These are phyloP conservation scores for Sporothrix variecibatus DNA, from an alignment of 2,329 filamentous ascomycete species.

Conservation along the genomic window DNA sequence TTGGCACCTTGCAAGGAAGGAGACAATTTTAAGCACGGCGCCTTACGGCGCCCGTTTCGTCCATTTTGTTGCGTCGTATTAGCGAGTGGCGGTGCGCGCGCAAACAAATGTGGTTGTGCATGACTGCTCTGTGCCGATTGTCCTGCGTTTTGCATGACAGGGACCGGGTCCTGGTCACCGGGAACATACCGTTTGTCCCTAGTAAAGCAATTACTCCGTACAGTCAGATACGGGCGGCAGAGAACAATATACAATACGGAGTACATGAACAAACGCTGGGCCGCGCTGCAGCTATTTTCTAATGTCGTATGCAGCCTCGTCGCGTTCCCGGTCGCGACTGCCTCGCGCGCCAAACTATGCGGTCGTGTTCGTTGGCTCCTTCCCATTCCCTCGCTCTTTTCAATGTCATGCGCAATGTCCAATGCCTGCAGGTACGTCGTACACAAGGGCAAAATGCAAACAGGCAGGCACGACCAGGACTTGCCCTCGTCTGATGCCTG, in stretches of 20 bases:
- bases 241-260: background rate
- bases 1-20: background rate
- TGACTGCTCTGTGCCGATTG: background rate
- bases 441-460: background rate
- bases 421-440: slow-evolving; percentile 2
- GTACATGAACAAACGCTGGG: background rate
- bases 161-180: slow-evolving; percentile 5
- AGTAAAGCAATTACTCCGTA: background rate
- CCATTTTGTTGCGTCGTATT: background rate
- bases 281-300: background rate
- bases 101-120: background rate
- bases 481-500: background rate
- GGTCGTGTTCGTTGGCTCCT: background rate
- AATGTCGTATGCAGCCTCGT: background rate
- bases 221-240: background rate
- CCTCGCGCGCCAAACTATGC: background rate
- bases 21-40: background rate
- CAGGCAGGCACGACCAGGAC: slow-evolving; percentile 5
- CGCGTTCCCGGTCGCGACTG: background rate
- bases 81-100: background rate
- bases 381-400: slow-evolving; percentile 1
- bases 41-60: background rate
- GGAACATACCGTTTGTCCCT: background rate
- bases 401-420: slow-evolving; percentile 2
- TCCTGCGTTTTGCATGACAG: background rate